phyloP scores from a whole-genome alignment of 1,139 yeast genomes.

The Protomyces inundatus region DNA sequence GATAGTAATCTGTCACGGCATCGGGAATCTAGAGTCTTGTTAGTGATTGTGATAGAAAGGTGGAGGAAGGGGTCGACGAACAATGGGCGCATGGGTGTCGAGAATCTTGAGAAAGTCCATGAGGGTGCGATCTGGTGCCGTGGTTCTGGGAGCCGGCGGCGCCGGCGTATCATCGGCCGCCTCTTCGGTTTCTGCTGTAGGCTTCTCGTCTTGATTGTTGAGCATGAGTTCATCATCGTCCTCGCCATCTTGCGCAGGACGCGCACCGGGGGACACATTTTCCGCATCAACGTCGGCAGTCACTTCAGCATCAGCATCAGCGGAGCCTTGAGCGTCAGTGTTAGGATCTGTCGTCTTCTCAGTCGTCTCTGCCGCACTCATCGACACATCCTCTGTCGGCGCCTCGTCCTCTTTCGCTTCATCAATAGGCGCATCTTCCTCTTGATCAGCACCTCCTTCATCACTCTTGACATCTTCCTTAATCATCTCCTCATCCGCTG shows the following conservation, averaged over 20 bases:
- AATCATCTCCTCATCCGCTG: background rate
- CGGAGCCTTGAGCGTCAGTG: background rate
- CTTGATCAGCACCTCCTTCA: background rate
- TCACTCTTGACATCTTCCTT: background rate
- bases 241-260: background rate
- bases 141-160: constrained; percentile 3
- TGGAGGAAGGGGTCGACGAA: constrained; percentile 25
- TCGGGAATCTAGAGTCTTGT: constrained; percentile 62
- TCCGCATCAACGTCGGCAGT: background rate
- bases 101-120: constrained; percentile 79
- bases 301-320: background rate
- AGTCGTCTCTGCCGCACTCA: background rate
- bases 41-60: background rate
- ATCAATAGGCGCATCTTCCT: background rate
- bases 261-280: background rate
- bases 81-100: constrained; percentile 90
- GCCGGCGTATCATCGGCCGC: background rate
- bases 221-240: background rate
- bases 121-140: constrained; percentile 64
- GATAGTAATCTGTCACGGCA: constrained; percentile 91
- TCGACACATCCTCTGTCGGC: background rate
- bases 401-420: background rate
- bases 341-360: background rate
- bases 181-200: background rate
- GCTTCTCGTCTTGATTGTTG: background rate